Conservation (phyloP, 495 filamentous ascomycete genomes). For the Penicillium longicatenatum region DNA sequence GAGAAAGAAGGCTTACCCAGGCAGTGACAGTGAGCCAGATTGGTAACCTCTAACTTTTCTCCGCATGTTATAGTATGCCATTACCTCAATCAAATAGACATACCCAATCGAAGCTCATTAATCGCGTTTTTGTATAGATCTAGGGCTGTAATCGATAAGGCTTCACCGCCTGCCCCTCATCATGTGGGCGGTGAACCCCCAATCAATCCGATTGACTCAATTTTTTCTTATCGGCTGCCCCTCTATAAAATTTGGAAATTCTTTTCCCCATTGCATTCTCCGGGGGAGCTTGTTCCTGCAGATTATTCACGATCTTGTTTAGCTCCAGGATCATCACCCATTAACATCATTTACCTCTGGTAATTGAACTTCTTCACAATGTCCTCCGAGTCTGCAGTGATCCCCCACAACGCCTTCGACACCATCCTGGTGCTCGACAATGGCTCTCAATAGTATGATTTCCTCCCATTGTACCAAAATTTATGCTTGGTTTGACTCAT, state of each 20-base stretch:
- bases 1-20: constrained; percentile 47
- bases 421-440: constrained; percentile 70
- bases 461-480: constrained; percentile 44
- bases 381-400: constrained; percentile 15
- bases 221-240: constrained; percentile 12
- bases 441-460: constrained; percentile 46
- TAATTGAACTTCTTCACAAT: not conserved
- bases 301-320: not conserved
- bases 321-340: not conserved
- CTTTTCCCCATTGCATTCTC: constrained; percentile 11
- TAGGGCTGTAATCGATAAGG: constrained; percentile 14
- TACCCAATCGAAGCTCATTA: not conserved
- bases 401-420: constrained; percentile 60
- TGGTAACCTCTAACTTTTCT: constrained; percentile 21
- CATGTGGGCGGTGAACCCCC: constrained; percentile 24
- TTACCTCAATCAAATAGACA: no score
- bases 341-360: not conserved
- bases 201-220: not conserved
- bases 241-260: constrained; percentile 15
- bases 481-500: constrained; percentile 31
- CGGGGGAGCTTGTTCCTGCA: constrained; percentile 12
- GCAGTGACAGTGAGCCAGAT: constrained; percentile 46
- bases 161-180: constrained; percentile 15
- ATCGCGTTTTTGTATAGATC: no score
- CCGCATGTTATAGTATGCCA: not conserved